A percentile compares a stretch with the other conserved stretches of the same genome.
Conservation (phyloP, 495 filamentous ascomycete genomes). For the Filosporella fistucella region DNA sequence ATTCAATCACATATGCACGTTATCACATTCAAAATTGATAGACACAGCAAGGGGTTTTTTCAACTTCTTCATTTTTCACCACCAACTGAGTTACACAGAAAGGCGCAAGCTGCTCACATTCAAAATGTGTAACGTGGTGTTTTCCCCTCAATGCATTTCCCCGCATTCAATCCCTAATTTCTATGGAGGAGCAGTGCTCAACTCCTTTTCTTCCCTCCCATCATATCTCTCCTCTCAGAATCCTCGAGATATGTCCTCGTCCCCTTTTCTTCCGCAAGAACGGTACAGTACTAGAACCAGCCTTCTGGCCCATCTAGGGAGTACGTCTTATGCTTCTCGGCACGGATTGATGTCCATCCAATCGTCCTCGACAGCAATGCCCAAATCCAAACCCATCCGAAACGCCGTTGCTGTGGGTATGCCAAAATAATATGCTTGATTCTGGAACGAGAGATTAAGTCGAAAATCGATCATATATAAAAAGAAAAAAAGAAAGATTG, state of each 20-base stretch:
- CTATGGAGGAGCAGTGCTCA: conserved; percentile 23
- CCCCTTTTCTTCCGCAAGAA: not conserved
- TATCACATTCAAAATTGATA: not conserved
- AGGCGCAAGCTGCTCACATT: not conserved
- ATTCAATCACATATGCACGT: not conserved
- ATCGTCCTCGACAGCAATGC: too few relatives aligned
- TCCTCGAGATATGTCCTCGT: conserved; percentile 13
- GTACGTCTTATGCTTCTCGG: too few relatives aligned
- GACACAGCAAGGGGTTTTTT: not conserved
- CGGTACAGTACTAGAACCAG: too few relatives aligned
- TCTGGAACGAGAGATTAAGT: too few relatives aligned
- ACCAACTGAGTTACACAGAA: not conserved
- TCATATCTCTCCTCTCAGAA: conserved; percentile 16
- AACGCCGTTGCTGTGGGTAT: conserved; percentile 21
- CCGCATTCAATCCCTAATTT: not conserved
- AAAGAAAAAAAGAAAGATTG: too few relatives aligned
- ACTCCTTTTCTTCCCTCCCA: conserved; percentile 10
- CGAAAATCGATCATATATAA: too few relatives aligned
- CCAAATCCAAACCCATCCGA: conserved; percentile 9
- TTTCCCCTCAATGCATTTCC: not conserved
- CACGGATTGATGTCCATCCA: too few relatives aligned
- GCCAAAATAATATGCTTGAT: too few relatives aligned
- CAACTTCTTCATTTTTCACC: too few relatives aligned
- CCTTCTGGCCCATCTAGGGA: too few relatives aligned
- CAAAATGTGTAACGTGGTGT: not conserved